These are phyloP conservation scores for Paramecium sonneborni DNA, from an alignment of 73 alveolate genomes.

Conservation along the genomic window DNA sequence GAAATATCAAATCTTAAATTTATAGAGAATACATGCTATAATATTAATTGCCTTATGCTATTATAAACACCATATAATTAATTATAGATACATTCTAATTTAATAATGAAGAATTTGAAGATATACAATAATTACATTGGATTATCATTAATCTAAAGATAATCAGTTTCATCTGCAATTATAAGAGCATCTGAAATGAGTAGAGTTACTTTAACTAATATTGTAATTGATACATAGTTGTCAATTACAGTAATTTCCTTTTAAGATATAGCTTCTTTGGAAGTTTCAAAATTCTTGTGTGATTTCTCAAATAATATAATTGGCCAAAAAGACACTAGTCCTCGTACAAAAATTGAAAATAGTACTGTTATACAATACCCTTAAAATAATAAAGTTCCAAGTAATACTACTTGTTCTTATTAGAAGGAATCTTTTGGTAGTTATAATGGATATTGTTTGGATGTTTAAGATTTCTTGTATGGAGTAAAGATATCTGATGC, in stretches of 20 bases:
- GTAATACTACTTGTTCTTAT: background rate
- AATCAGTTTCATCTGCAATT: background rate
- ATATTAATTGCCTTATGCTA: background rate
- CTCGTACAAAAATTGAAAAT: background rate
- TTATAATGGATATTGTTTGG: background rate
- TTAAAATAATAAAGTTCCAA: background rate
- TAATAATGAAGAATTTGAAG: background rate
- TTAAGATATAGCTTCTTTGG: background rate
- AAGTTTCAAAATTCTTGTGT: background rate
- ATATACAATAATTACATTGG: background rate
- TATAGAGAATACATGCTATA: background rate
- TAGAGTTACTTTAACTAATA: background rate
- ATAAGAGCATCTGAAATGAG: background rate
- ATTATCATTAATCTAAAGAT: background rate
- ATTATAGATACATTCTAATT: background rate
- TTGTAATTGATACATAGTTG: background rate
- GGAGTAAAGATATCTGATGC: background rate
- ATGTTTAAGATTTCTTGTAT: slow-evolving; percentile 8
- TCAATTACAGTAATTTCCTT: background rate
- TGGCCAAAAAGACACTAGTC: background rate
- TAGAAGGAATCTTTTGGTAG: background rate
- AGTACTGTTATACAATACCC: background rate
- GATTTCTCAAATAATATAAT: background rate
- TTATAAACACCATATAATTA: background rate
- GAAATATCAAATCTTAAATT: background rate